Evolutionary conservation across 2,329 filamentous ascomycete species (phyloP), one percentile per base, ranked within the genome.

Genomic region (Trichoderma arundinaceum): DNA sequence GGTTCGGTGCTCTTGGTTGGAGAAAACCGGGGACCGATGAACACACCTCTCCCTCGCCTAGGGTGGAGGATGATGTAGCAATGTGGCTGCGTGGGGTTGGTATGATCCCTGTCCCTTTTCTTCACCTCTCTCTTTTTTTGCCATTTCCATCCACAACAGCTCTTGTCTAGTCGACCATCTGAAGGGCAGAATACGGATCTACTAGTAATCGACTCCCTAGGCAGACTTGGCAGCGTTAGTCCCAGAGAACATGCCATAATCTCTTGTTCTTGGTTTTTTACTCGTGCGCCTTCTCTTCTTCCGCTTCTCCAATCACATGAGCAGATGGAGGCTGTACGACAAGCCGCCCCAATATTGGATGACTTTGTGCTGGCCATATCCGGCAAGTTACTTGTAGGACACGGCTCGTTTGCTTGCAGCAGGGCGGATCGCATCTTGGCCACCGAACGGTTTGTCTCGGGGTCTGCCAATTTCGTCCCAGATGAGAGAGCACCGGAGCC

Each of bases 21-120:
- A 32, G 48, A 52, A 35, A 35, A 32, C 22, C 17, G 58, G 58
- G 22, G 58, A 35, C 54, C 41, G 13, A 38, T 33, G 12, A 44
- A 33, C 54, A 44, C 54, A 33, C 54, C 54, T 57, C 22, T 39
- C n/a, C 39, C 39, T 38, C 9, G 39, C n/a, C 22, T 28, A 44
- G 43, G 43, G 43, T 19, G 43, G 7, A 44, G 49, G 54, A 32
- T 33, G 39, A 49, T 49, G 43, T 38, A 22, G 12, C 10, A 38
- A 2, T 51, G 22, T 60, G 33, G 44, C 44, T n/a, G 44, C 13
- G 33, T 60, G 33, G 57, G 19, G 44, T 49, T 49, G 33, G 15
- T n/a, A 19, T 12, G 33, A 28, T 60, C 32, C 19, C 28, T 59
- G 56, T 48, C 22, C n/a, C n/a, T 43, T 41, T 15, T 17, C 17